Evolutionary conservation across 2,329 filamentous ascomycete genomes (phyloP).

Genomic region (Nannizzia gypsea): DNA sequence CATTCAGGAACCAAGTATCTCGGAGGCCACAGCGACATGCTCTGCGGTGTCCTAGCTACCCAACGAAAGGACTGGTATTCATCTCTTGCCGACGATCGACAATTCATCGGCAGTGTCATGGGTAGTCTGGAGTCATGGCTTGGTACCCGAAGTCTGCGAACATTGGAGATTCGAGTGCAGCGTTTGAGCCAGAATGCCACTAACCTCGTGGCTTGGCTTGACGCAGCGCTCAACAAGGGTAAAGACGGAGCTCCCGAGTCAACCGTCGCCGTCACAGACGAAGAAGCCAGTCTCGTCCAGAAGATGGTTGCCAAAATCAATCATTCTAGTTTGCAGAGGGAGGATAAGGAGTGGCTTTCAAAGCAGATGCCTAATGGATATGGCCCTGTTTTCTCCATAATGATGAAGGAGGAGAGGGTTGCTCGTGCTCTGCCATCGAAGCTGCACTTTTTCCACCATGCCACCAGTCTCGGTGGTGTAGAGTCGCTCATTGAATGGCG

Average conservation of each 20-base stretch:
- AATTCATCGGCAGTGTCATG: conserved; percentile 73
- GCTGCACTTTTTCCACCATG: conserved; percentile 78
- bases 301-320: conserved; percentile 49
- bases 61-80: conserved; percentile 47
- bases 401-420: conserved; percentile 46
- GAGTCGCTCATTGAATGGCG: conserved; percentile 97
- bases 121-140: conserved; percentile 88
- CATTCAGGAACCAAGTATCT: conserved; percentile 94
- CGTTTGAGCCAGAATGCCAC: conserved; percentile 63
- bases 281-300: conserved; percentile 37
- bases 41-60: conserved; percentile 71
- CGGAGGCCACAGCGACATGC: conserved; percentile 85
- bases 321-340: conserved; percentile 70
- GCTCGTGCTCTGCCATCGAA: conserved; percentile 66
- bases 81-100: conserved; percentile 53
- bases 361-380: conserved; percentile 87
- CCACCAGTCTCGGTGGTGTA: conserved; percentile 84
- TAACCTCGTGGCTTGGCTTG: conserved; percentile 60
- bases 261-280: conserved; percentile 24
- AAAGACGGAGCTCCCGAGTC: conserved; percentile 16
- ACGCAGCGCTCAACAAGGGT: conserved; percentile 34
- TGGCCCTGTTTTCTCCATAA: conserved; percentile 75
- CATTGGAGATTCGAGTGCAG: conserved; percentile 68
- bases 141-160: conserved; percentile 72
- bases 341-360: conserved; percentile 58